Percentiles rank a stretch among this genome's conserved stretches.
Evolutionary conservation across 2,329 filamentous ascomycete genomes (phyloP).

Genomic region (Verticillium nonalfalfae): DNA sequence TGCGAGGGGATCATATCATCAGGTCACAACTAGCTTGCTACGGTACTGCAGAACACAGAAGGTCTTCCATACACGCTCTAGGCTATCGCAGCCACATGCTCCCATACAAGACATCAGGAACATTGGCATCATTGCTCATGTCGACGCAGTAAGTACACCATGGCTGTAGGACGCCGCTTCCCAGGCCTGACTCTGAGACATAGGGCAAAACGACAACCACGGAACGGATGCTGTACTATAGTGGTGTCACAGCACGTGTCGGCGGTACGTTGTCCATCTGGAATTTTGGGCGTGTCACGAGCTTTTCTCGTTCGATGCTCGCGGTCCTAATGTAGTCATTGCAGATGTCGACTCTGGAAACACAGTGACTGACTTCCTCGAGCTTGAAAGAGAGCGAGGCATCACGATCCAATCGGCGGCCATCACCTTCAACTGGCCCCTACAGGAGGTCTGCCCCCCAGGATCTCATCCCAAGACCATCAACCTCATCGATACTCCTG

Average conservation of each 20-base stretch:
- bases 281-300: neutral
- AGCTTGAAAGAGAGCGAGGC: constrained; percentile 82
- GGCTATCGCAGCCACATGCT: constrained; percentile 16
- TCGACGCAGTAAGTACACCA: constrained; percentile 64
- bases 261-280: constrained; percentile 47
- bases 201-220: constrained; percentile 95
- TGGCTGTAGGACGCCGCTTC: neutral
- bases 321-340: constrained; percentile 4
- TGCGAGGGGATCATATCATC: neutral
- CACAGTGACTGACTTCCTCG: constrained; percentile 94
- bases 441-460: constrained; percentile 29
- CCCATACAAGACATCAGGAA: constrained; percentile 68
- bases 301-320: constrained; percentile 3
- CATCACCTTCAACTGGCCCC: constrained; percentile 92
- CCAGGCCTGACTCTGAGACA: neutral
- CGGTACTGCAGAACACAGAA: neutral
- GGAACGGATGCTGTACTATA: constrained; percentile 98
- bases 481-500: constrained; percentile 93
- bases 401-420: constrained; percentile 98
- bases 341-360: constrained; percentile 90
- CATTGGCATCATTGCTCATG: constrained; percentile 97
- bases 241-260: constrained; percentile 78
- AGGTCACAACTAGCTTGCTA: neutral
- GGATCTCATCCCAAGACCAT: constrained; percentile 51
- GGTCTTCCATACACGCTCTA: neutral